A percentile compares a stretch with the other conserved stretches of the same genome.
Evolutionary conservation across 495 filamentous ascomycete genomes (phyloP).

Genomic region (Penicillium desertorum): DNA sequence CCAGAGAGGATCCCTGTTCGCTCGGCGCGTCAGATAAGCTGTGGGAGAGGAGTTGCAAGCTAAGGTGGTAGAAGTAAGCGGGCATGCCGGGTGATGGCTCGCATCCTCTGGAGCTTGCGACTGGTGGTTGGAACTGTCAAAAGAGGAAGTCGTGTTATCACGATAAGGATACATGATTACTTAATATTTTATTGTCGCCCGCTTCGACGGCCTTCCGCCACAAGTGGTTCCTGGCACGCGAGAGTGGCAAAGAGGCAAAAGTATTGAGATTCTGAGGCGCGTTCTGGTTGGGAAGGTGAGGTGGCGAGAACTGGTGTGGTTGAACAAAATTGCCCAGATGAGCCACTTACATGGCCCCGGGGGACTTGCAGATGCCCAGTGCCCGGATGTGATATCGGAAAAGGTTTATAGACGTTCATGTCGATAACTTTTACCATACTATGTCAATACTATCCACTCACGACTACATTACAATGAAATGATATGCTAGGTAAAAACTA

Average conservation of each 20-base stretch:
- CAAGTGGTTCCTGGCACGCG: conserved; percentile 6
- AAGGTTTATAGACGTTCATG: background rate
- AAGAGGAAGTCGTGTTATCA: conserved; percentile 5
- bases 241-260: conserved; percentile 14
- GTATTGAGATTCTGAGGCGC: background rate
- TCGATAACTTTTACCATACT: background rate
- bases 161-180: conserved; percentile 17
- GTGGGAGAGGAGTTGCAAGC: conserved; percentile 65
- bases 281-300: background rate
- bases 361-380: background rate
- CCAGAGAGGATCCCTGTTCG: conserved; percentile 25
- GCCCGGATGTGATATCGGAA: no score
- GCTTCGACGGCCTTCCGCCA: background rate
- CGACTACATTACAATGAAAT: background rate
- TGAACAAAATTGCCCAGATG: background rate
- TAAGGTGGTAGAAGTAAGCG: conserved; percentile 88
- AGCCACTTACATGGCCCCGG: background rate
- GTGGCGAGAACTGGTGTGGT: conserved; percentile 3
- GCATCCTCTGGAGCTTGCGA: conserved; percentile 20
- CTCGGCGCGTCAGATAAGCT: conserved; percentile 44
- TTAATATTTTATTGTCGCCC: background rate
- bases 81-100: conserved; percentile 58
- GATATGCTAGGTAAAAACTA: background rate
- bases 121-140: background rate
- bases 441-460: background rate